These are phyloP conservation scores for Cutaneotrichosporon sp. DNA, from an alignment of 1,284 basidiomycete species.

Conservation along the genomic window DNA sequence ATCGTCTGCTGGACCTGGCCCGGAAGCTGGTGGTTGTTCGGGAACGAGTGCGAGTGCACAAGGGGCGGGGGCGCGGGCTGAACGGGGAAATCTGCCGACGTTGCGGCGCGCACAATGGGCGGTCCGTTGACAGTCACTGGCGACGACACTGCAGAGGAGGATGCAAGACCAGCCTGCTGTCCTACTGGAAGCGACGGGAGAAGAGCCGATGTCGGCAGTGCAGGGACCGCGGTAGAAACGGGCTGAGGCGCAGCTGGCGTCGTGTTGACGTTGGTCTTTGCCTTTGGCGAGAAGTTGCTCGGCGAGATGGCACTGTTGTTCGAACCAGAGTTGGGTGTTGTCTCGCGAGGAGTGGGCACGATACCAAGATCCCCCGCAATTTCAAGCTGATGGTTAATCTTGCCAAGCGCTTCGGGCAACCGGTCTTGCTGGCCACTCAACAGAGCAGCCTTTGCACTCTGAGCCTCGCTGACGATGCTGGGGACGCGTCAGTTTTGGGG, in stretches of 20 bases:
- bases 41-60: constrained; percentile 46
- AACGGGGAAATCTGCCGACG: constrained; percentile 1
- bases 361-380: constrained; percentile 38
- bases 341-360: constrained; percentile 30
- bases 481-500: constrained; percentile 10
- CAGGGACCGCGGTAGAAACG: not conserved
- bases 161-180: constrained; percentile 1
- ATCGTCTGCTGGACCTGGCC: constrained; percentile 29
- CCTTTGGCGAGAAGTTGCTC: constrained; percentile 18
- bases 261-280: constrained; percentile 9
- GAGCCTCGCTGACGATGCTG: constrained; percentile 39
- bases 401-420: constrained; percentile 33
- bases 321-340: constrained; percentile 19
- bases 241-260: not conserved
- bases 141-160: constrained; percentile 5
- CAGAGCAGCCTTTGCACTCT: constrained; percentile 36
- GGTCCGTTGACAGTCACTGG: constrained; percentile 6
- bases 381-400: constrained; percentile 40
- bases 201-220: constrained; percentile 6
- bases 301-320: constrained; percentile 29
- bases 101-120: constrained; percentile 6
- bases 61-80: constrained; percentile 13
- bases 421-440: constrained; percentile 35
- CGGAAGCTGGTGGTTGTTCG: constrained; percentile 43
- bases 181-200: constrained; percentile 34